Conservation (phyloP, 305 asterid genomes). For the Salvia sclarea region DNA sequence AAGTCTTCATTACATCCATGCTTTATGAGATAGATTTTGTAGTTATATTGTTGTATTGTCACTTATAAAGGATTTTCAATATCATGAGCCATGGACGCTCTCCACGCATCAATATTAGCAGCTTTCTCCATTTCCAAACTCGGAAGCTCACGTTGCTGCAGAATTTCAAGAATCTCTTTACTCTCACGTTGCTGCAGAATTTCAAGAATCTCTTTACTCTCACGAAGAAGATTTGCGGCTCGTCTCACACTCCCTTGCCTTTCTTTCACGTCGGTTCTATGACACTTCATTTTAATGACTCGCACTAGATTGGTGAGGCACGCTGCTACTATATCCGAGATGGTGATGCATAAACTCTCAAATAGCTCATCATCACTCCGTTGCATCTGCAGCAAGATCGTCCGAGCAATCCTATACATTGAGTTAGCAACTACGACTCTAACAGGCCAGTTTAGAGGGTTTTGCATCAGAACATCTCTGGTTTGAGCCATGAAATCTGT, state of each 20-base stretch:
- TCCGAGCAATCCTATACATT: conserved; percentile 40
- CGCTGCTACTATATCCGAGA: conserved; percentile 40
- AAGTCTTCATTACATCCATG: neutral
- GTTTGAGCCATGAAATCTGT: neutral
- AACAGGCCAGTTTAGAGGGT: conserved; percentile 42
- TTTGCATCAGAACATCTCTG: conserved; percentile 14
- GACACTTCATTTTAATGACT: conserved; percentile 29
- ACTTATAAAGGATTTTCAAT: neutral
- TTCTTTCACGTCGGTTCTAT: conserved; percentile 5
- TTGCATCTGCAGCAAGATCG: conserved; percentile 25
- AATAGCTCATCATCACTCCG: conserved; percentile 28
- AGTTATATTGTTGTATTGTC: neutral
- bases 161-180: conserved; percentile 30
- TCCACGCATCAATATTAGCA: conserved; percentile 35
- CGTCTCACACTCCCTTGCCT: conserved; percentile 22
- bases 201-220: conserved; percentile 33
- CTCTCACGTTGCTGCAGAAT: conserved; percentile 34
- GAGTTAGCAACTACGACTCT: conserved; percentile 43
- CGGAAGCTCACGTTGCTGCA: conserved; percentile 26
- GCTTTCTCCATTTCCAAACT: conserved; percentile 23
- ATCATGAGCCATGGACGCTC: conserved; percentile 5
- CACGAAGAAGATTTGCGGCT: conserved; percentile 30
- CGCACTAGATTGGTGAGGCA: conserved; percentile 38
- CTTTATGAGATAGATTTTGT: neutral
- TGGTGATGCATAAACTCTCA: conserved; percentile 24